Evolutionary conservation across 192 early-diverging fungal genomes (phyloP).

Genomic region (Umbelopsis sp.): DNA sequence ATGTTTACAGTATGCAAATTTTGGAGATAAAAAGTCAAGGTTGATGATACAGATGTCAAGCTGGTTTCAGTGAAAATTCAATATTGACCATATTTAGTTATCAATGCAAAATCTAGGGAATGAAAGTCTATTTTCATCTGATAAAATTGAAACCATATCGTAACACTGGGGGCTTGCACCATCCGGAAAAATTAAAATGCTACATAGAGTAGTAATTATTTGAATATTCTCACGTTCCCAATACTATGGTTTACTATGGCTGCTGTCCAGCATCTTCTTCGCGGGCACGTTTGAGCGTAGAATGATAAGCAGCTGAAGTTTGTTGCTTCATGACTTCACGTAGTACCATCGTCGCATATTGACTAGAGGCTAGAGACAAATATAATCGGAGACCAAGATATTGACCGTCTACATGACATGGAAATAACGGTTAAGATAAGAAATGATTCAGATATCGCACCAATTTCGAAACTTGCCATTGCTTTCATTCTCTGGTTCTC

Average conservation of each 20-base stretch:
- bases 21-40: no score
- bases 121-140: no score
- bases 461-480: constrained; percentile 25
- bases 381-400: constrained; percentile 72
- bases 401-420: constrained; percentile 52
- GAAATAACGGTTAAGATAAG: no score
- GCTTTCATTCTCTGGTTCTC: constrained; percentile 37
- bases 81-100: no score
- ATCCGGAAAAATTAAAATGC: neutral
- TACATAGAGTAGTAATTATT: no score
- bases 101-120: no score
- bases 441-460: neutral
- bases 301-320: constrained; percentile 59
- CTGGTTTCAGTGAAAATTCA: no score
- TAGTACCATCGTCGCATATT: constrained; percentile 98
- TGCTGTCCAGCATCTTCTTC: neutral
- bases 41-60: no score
- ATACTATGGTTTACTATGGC: neutral
- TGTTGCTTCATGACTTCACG: constrained; percentile 80
- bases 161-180: neutral
- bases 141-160: no score
- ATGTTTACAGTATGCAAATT: no score
- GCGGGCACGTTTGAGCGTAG: neutral
- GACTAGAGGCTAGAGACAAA: constrained; percentile 78
- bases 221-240: no score